phyloP scores from a whole-genome alignment of 163 green algal genomes.

The Prototheca cutis region DNA sequence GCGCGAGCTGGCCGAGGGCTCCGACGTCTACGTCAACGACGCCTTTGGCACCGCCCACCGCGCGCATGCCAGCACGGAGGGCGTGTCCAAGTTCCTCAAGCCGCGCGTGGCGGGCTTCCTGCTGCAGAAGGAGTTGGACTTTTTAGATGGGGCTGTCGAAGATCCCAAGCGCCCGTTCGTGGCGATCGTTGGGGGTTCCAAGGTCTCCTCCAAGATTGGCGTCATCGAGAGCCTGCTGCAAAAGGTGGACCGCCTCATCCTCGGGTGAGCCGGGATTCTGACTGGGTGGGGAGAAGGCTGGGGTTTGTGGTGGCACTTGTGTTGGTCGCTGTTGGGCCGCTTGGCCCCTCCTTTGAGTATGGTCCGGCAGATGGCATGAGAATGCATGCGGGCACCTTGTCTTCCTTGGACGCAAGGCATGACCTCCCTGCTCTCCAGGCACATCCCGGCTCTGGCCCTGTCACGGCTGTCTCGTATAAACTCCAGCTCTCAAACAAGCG shows the following conservation, averaged over 20 bases:
- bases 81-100: slow-evolving; percentile 84
- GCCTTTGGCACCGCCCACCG: slow-evolving; percentile 98
- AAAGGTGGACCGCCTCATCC: slow-evolving; percentile 53
- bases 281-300: too few relatives aligned
- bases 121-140: slow-evolving; percentile 89
- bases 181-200: slow-evolving; percentile 89
- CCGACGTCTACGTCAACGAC: slow-evolving; percentile 96
- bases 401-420: too few relatives aligned
- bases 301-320: too few relatives aligned
- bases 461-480: too few relatives aligned
- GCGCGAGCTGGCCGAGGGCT: slow-evolving; percentile 79
- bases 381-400: too few relatives aligned
- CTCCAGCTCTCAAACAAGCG: too few relatives aligned
- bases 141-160: slow-evolving; percentile 68
- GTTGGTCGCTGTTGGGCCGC: too few relatives aligned
- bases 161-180: slow-evolving; percentile 85
- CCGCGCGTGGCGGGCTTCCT: slow-evolving; percentile 68
- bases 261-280: slow-evolving; percentile 59
- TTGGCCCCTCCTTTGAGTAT: too few relatives aligned
- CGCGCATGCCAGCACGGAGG: slow-evolving; percentile 94
- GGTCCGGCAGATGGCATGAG: too few relatives aligned
- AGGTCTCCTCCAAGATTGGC: slow-evolving; percentile 96
- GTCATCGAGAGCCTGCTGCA: slow-evolving; percentile 92
- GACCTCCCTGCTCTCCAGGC: too few relatives aligned
- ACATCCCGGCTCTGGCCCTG: too few relatives aligned